Percentiles rank a stretch among this genome's conserved stretches.
Evolutionary conservation across 257 asterid genomes (phyloP).

Genomic region (Przewalskia tangutica): DNA sequence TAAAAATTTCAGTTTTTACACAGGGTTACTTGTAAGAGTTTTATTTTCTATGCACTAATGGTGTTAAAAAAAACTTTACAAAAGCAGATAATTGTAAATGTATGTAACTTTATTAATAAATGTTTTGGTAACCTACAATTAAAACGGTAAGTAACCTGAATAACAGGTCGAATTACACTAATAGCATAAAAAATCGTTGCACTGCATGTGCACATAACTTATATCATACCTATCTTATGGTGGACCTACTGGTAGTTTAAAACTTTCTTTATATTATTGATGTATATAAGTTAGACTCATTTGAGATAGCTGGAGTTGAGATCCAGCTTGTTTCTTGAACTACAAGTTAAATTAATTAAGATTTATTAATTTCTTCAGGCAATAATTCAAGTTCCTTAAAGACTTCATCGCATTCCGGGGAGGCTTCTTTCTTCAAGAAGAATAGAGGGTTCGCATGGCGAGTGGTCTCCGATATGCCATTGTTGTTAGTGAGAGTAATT

Average conservation of each 20-base stretch:
- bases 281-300: not conserved
- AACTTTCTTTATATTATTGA: not conserved
- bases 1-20: too few species aligned
- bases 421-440: conserved; percentile 27
- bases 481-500: conserved; percentile 27
- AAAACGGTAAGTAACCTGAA: not conserved
- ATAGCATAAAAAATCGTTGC: not conserved
- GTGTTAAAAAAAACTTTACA: not conserved
- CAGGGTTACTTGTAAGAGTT: too few species aligned
- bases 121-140: not conserved
- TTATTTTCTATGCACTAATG: not conserved
- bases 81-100: not conserved
- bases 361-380: not conserved
- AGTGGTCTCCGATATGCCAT: conserved; percentile 25
- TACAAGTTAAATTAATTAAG: not conserved
- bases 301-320: not conserved
- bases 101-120: not conserved
- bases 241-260: not conserved
- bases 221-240: not conserved
- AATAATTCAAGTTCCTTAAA: conserved; percentile 28
- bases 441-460: conserved; percentile 41
- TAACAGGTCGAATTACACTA: not conserved
- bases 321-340: not conserved
- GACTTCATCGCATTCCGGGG: conserved; percentile 19
- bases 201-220: not conserved